phyloP scores from a whole-genome alignment of 2,329 filamentous ascomycete genomes.

The Exophiala xenobiotica region DNA sequence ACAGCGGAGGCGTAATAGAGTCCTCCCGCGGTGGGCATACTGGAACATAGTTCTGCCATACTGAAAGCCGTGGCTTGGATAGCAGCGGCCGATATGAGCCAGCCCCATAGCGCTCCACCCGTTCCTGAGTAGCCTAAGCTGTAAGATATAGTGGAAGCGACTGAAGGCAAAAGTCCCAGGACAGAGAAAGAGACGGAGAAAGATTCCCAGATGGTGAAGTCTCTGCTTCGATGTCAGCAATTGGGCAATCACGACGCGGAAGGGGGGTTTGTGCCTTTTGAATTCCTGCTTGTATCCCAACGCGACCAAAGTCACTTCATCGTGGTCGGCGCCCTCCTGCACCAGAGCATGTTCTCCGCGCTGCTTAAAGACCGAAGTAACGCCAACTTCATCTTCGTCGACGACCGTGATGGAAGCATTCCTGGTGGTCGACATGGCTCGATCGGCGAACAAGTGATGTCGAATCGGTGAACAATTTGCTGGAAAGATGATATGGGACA shows the following conservation, averaged over 20 bases:
- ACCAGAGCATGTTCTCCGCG: slow-evolving; percentile 25
- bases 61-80: slow-evolving; percentile 37
- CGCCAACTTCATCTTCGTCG: slow-evolving; percentile 21
- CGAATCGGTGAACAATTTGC: background rate
- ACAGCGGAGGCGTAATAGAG: slow-evolving; percentile 37
- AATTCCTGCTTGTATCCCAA: slow-evolving; percentile 41
- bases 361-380: slow-evolving; percentile 27
- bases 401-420: slow-evolving; percentile 20
- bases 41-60: slow-evolving; percentile 39
- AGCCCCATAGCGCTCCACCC: slow-evolving; percentile 36
- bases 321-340: slow-evolving; percentile 34
- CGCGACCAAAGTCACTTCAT: slow-evolving; percentile 44
- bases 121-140: slow-evolving; percentile 37
- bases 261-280: slow-evolving; percentile 21
- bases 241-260: background rate
- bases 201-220: slow-evolving; percentile 36
- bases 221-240: slow-evolving; percentile 21
- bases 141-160: slow-evolving; percentile 40
- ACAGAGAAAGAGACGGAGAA: slow-evolving; percentile 40
- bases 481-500: too few species aligned
- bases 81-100: slow-evolving; percentile 35
- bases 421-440: slow-evolving; percentile 12
- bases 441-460: background rate
- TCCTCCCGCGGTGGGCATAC: slow-evolving; percentile 37
- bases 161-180: slow-evolving; percentile 40